phyloP scores from a whole-genome alignment of 2,329 filamentous ascomycete species.

The Aspergillus ibericus region DNA sequence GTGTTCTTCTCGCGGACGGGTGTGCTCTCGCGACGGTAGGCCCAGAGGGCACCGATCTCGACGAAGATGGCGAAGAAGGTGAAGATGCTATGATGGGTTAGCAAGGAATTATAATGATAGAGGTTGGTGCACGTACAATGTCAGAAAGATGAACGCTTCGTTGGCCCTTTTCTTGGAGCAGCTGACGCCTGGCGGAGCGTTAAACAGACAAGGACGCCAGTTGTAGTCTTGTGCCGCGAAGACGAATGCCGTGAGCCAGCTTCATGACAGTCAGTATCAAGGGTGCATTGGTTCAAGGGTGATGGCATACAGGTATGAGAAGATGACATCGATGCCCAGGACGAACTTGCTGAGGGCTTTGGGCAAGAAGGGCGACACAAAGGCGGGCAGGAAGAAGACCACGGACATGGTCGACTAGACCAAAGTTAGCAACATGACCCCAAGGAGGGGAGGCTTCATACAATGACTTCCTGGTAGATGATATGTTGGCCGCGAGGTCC shows the following conservation, averaged over 20 bases:
- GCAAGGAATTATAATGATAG: neutral
- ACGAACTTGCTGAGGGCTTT: constrained; percentile 38
- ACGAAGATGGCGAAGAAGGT: constrained; percentile 41
- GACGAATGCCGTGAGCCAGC: constrained; percentile 51
- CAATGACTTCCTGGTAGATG: constrained; percentile 44
- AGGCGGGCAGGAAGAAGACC: constrained; percentile 45
- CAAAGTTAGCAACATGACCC: constrained; percentile 4
- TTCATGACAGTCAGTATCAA: constrained; percentile 15
- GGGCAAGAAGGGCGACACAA: constrained; percentile 44
- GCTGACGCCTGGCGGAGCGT: constrained; percentile 32
- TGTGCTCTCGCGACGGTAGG: constrained; percentile 26
- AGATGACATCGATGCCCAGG: constrained; percentile 44
- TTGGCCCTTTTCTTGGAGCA: constrained; percentile 44
- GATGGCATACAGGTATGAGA: constrained; percentile 46
- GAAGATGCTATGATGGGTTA: constrained; percentile 37
- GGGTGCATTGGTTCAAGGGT: neutral
- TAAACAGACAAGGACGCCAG: constrained; percentile 29
- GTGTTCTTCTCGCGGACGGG: constrained; percentile 26
- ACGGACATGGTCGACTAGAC: constrained; percentile 36
- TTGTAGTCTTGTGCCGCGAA: constrained; percentile 50
- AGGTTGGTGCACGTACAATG: constrained; percentile 39
- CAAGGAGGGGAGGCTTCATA: constrained; percentile 22
- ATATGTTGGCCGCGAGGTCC: constrained; percentile 34
- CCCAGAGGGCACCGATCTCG: constrained; percentile 39
- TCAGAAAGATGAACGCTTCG: constrained; percentile 47